These are phyloP conservation scores for Alisma plantagoaquatica DNA, from an alignment of 106 monocot genomes.

Conservation along the genomic window DNA sequence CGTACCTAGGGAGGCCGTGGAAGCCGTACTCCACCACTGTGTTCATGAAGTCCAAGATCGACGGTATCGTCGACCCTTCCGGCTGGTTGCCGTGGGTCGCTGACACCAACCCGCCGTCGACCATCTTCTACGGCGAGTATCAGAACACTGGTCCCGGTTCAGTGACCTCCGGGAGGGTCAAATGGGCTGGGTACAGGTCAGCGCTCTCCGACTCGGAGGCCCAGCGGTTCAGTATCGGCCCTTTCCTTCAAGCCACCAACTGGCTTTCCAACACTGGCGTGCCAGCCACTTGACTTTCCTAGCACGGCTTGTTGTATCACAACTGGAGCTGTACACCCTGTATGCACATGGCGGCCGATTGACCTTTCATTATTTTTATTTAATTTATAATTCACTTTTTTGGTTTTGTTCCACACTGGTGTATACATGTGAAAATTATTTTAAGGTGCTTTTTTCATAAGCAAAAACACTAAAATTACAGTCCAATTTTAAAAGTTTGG, in stretches of 20 bases:
- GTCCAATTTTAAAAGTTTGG: too few species aligned
- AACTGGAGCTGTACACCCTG: too few species aligned
- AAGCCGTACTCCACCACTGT: constrained; percentile 21
- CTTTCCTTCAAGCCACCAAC: constrained; percentile 11
- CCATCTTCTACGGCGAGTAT: constrained; percentile 26
- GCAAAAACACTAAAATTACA: too few species aligned
- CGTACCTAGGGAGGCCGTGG: constrained; percentile 33
- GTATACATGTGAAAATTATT: too few species aligned
- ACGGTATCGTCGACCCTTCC: constrained; percentile 7
- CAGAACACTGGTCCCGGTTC: constrained; percentile 21
- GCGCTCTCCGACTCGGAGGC: constrained; percentile 8
- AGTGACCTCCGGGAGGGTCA: constrained; percentile 3
- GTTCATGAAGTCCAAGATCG: constrained; percentile 20
- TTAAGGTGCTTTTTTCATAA: too few species aligned
- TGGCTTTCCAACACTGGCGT: constrained; percentile 21
- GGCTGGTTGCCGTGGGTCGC: constrained; percentile 24
- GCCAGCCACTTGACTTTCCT: too few species aligned
- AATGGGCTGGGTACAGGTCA: constrained; percentile 21
- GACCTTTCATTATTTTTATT: too few species aligned
- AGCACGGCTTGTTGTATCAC: too few species aligned
- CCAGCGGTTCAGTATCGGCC: constrained; percentile 1
- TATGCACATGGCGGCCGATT: too few species aligned
- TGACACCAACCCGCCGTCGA: constrained; percentile 6
- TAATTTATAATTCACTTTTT: too few species aligned
- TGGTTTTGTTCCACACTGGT: too few species aligned